Evolutionary conservation across 2,329 filamentous ascomycete species (phyloP).

Genomic region (Dryadomyces quercivorus): DNA sequence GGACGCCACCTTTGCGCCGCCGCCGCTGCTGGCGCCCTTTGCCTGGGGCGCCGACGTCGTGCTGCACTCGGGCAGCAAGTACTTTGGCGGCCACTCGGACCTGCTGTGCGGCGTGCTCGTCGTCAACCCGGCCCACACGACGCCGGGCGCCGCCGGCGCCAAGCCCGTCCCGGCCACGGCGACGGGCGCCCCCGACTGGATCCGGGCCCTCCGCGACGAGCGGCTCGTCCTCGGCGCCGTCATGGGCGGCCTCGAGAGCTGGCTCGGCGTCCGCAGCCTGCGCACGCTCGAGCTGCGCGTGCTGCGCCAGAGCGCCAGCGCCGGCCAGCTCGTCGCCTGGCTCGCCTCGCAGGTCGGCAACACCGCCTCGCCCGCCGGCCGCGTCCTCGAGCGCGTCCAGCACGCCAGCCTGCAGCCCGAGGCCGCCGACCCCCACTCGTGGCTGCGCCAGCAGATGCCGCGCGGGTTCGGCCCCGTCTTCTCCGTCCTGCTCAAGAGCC

Average conservation of each 20-base stretch:
- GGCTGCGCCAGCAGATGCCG: conserved; percentile 83
- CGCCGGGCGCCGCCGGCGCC: background rate
- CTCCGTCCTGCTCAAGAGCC: conserved; percentile 51
- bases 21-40: conserved; percentile 80
- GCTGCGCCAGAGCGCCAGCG: conserved; percentile 59
- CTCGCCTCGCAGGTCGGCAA: conserved; percentile 37
- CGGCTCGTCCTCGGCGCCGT: conserved; percentile 68
- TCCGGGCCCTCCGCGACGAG: conserved; percentile 50
- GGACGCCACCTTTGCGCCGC: conserved; percentile 87
- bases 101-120: conserved; percentile 78
- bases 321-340: conserved; percentile 60
- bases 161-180: conserved; percentile 1
- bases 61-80: conserved; percentile 93
- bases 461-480: conserved; percentile 85
- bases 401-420: conserved; percentile 68
- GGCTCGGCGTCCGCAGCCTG: conserved; percentile 78
- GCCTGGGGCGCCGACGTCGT: conserved; percentile 68
- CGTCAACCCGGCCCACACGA: conserved; percentile 32
- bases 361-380: conserved; percentile 26
- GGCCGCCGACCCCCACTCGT: conserved; percentile 45
- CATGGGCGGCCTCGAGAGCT: conserved; percentile 82
- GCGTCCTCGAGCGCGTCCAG: conserved; percentile 46
- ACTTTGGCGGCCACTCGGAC: conserved; percentile 90
- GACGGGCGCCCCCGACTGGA: conserved; percentile 35
- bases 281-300: conserved; percentile 80